Evolutionary conservation across 2,329 filamentous ascomycete genomes (phyloP).

Genomic region (Xylariaceae sp.): DNA sequence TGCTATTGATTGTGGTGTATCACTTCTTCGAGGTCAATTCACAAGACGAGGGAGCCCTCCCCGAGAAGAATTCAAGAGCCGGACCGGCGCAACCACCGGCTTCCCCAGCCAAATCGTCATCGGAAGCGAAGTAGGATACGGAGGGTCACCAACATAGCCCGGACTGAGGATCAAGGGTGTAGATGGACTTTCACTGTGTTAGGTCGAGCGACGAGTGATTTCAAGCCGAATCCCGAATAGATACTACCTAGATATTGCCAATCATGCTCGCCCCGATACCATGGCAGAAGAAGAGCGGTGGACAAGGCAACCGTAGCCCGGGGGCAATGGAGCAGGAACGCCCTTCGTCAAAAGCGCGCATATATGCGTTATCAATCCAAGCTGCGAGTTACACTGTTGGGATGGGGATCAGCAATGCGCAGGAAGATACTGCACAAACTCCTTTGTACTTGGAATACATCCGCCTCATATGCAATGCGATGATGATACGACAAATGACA

Average conservation of each 20-base stretch:
- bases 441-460: neutral
- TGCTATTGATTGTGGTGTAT: constrained; percentile 91
- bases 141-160: neutral
- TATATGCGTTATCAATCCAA: neutral
- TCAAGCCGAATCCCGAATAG: neutral
- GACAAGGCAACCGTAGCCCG: neutral
- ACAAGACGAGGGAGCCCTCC: constrained; percentile 30
- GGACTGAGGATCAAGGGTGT: constrained; percentile 10
- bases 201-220: neutral
- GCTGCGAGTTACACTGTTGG: neutral
- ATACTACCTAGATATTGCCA: neutral
- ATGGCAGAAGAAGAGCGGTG: neutral
- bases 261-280: neutral
- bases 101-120: constrained; percentile 23
- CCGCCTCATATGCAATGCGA: neutral
- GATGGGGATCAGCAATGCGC: neutral
- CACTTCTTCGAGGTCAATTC: constrained; percentile 95
- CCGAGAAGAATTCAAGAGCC: constrained; percentile 28
- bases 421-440: neutral
- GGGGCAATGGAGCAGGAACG: neutral
- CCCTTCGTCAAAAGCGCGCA: neutral
- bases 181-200: constrained; percentile 1
- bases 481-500: neutral
- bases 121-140: constrained; percentile 18
- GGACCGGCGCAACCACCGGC: constrained; percentile 24